Evolutionary conservation across 2,329 filamentous ascomycete species (phyloP).

Genomic region (Hymenoscyphus occultus): DNA sequence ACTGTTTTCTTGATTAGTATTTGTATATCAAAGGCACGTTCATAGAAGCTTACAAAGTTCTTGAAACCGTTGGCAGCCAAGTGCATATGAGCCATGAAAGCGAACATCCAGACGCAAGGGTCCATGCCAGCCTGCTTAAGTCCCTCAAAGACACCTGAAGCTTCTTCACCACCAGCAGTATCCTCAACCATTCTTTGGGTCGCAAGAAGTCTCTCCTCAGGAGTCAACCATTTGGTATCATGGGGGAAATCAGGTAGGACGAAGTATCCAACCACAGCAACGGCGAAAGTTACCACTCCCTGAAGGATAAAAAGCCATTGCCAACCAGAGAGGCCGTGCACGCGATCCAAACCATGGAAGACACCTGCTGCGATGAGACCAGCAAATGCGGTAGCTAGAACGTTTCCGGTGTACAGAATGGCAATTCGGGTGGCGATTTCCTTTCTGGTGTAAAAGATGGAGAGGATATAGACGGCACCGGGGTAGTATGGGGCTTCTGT

Average conservation of each 20-base stretch:
- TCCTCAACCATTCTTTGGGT: conserved; percentile 16
- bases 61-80: conserved; percentile 39
- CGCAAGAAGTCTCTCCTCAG: conserved; percentile 21
- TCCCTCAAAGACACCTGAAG: conserved; percentile 36
- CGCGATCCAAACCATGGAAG: conserved; percentile 39
- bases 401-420: conserved; percentile 40
- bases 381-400: conserved; percentile 38
- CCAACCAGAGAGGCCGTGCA: conserved; percentile 41
- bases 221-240: conserved; percentile 22
- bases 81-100: conserved; percentile 48
- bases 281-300: conserved; percentile 18
- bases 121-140: conserved; percentile 42
- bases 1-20: neutral
- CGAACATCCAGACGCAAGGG: conserved; percentile 44
- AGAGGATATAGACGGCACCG: conserved; percentile 46
- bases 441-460: conserved; percentile 47
- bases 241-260: conserved; percentile 50
- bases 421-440: conserved; percentile 37
- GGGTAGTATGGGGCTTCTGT: conserved; percentile 42
- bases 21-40: neutral
- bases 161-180: conserved; percentile 36
- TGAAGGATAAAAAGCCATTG: conserved; percentile 44
- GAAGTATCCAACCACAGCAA: conserved; percentile 23
- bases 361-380: conserved; percentile 40
- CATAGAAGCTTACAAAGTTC: conserved; percentile 30